These are phyloP conservation scores for Colletotrichum sp. DNA, from an alignment of 2,329 filamentous ascomycete species.

Conservation along the genomic window DNA sequence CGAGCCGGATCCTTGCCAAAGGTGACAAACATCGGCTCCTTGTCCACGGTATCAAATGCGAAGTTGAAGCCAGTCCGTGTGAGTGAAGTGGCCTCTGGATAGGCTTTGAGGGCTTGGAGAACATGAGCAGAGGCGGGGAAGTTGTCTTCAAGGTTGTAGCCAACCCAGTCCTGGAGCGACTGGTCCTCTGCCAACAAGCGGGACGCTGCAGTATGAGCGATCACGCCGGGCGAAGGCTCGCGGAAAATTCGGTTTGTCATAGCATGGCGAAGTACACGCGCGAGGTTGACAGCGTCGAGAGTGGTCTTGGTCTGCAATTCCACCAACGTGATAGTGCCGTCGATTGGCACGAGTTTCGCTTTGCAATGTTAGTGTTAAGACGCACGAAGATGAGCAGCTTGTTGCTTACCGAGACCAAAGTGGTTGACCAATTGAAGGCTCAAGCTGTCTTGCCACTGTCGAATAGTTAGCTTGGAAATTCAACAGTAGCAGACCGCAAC, in stretches of 20 bases:
- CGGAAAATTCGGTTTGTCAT: slow-evolving; percentile 63
- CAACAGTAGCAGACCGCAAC: slow-evolving; percentile 23
- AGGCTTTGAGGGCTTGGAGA: slow-evolving; percentile 44
- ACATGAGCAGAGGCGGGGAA: slow-evolving; percentile 54
- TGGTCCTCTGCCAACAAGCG: slow-evolving; percentile 53
- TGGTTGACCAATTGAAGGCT: slow-evolving; percentile 56
- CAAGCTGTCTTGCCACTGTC: slow-evolving; percentile 53
- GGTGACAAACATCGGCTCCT: slow-evolving; percentile 59
- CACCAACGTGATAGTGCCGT: slow-evolving; percentile 46
- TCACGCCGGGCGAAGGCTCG: slow-evolving; percentile 52
- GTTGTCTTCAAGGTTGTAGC: slow-evolving; percentile 59
- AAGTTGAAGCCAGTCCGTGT: slow-evolving; percentile 56
- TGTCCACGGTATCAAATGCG: slow-evolving; percentile 53
- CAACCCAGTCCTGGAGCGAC: slow-evolving; percentile 57
- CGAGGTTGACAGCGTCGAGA: slow-evolving; percentile 54
- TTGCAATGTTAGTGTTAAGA: slow-evolving; percentile 5
- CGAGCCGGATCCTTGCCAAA: slow-evolving; percentile 52
- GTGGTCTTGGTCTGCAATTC: slow-evolving; percentile 50
- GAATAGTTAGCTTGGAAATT: slow-evolving; percentile 6
- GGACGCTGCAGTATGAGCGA: slow-evolving; percentile 62
- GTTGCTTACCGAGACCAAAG: slow-evolving; percentile 50
- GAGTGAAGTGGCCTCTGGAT: slow-evolving; percentile 54
- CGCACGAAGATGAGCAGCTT: background rate
- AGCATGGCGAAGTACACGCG: slow-evolving; percentile 57
- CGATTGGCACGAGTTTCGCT: slow-evolving; percentile 57